Evolutionary conservation across 345 rosid genomes (phyloP).

Genomic region (Conringia planisiliqua): DNA sequence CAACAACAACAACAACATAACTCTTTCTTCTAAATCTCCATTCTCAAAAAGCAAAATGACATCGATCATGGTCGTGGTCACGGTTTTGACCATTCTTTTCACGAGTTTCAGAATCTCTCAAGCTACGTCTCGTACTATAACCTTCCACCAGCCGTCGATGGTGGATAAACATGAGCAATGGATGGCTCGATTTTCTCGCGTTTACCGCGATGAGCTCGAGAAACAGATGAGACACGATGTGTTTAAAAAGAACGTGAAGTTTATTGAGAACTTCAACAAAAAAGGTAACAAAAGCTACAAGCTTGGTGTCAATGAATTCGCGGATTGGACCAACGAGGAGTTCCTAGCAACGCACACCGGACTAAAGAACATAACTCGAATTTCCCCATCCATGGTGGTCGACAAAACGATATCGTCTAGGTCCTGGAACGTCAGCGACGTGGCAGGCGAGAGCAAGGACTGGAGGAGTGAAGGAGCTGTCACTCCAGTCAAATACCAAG

Average conservation of each 20-base stretch:
- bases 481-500: conserved; percentile 42
- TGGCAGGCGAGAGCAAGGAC: conserved; percentile 31
- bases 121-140: conserved; percentile 26
- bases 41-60: conserved; percentile 17
- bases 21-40: neutral
- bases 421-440: conserved; percentile 23
- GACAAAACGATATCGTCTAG: neutral
- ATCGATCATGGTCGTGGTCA: conserved; percentile 7
- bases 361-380: conserved; percentile 14
- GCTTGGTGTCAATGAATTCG: conserved; percentile 39
- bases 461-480: conserved; percentile 45
- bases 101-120: conserved; percentile 16
- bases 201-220: conserved; percentile 31
- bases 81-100: conserved; percentile 9
- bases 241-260: conserved; percentile 41
- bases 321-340: conserved; percentile 49
- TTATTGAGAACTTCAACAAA: conserved; percentile 37
- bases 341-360: conserved; percentile 37
- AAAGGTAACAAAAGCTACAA: conserved; percentile 30
- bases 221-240: conserved; percentile 34
- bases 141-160: neutral
- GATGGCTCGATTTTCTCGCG: conserved; percentile 32
- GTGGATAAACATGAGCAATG: conserved; percentile 35
- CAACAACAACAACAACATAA: neutral
- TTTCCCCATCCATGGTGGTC: conserved; percentile 6